These are phyloP conservation scores for Canavalia gladiata DNA, from an alignment of 306 rosid species.

Conservation along the genomic window DNA sequence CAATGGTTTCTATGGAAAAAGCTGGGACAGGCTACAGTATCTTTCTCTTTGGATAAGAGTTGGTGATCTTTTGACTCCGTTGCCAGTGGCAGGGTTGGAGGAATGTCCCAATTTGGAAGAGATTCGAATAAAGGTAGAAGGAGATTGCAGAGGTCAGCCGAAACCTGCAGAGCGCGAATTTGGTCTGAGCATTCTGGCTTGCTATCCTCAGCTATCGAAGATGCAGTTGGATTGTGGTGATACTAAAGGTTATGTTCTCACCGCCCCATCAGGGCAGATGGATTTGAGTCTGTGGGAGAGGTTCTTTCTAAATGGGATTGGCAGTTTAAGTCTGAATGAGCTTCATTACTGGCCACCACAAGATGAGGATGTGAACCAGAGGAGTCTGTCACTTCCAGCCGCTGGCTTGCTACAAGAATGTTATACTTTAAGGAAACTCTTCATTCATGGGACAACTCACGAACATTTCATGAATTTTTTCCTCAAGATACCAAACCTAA, in stretches of 20 bases:
- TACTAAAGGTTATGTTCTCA: constrained; percentile 77
- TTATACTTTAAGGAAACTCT: constrained; percentile 76
- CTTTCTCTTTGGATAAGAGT: constrained; percentile 92
- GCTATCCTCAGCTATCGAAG: constrained; percentile 72
- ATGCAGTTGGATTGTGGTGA: constrained; percentile 90
- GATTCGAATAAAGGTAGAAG: constrained; percentile 76
- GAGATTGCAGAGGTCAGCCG: constrained; percentile 76
- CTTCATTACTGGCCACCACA: constrained; percentile 97
- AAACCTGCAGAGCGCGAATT: constrained; percentile 62
- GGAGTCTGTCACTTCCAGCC: constrained; percentile 80
- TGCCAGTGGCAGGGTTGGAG: constrained; percentile 75
- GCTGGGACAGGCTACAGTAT: constrained; percentile 71
- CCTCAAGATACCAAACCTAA: constrained; percentile 60
- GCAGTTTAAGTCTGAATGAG: constrained; percentile 63
- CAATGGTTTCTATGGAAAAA: constrained; percentile 56
- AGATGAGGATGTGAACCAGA: constrained; percentile 82
- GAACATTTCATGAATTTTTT: constrained; percentile 89
- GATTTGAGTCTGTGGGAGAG: constrained; percentile 96
- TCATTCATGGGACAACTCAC: constrained; percentile 83
- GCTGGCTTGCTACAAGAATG: constrained; percentile 82
- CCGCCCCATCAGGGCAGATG: constrained; percentile 87
- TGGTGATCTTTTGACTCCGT: constrained; percentile 75
- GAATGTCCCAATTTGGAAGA: constrained; percentile 83
- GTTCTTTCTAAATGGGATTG: constrained; percentile 79
- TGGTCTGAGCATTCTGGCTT: constrained; percentile 68